Conservation (phyloP, 345 rosid species). For the Arabidopsis suecica region DNA sequence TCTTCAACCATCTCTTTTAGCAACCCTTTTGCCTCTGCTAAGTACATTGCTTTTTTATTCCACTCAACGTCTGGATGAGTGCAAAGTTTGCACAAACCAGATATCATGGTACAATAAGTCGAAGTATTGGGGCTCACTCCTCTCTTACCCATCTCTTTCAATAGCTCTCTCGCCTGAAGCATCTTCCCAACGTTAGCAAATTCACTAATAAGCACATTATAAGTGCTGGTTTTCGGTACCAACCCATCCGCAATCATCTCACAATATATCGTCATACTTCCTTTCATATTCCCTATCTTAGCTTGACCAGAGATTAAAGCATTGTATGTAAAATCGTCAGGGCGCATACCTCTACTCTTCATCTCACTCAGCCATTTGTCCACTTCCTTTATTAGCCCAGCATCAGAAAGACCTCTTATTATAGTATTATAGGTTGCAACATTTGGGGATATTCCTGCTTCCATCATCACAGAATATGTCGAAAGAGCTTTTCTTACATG, state of each 20-base stretch:
- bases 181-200: slow-evolving; percentile 73
- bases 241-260: slow-evolving; percentile 80
- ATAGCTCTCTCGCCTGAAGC: slow-evolving; percentile 77
- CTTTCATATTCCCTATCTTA: slow-evolving; percentile 73
- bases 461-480: slow-evolving; percentile 59
- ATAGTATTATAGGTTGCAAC: slow-evolving; percentile 71
- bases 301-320: slow-evolving; percentile 70
- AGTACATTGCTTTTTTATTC: slow-evolving; percentile 52
- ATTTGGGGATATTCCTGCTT: slow-evolving; percentile 64
- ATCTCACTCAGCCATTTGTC: slow-evolving; percentile 60
- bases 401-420: slow-evolving; percentile 60
- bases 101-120: slow-evolving; percentile 72
- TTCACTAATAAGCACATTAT: slow-evolving; percentile 69
- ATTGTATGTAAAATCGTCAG: slow-evolving; percentile 70
- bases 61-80: slow-evolving; percentile 58
- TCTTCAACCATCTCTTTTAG: slow-evolving; percentile 72
- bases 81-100: slow-evolving; percentile 73
- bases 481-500: slow-evolving; percentile 58
- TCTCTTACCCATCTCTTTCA: slow-evolving; percentile 77
- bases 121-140: slow-evolving; percentile 66
- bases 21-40: slow-evolving; percentile 64
- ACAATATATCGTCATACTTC: slow-evolving; percentile 64
- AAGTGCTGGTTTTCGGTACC: slow-evolving; percentile 77
- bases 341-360: slow-evolving; percentile 63
- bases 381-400: slow-evolving; percentile 57